phyloP scores from a whole-genome alignment of 2,329 filamentous ascomycete genomes.

The Colletotrichum cuscutae region DNA sequence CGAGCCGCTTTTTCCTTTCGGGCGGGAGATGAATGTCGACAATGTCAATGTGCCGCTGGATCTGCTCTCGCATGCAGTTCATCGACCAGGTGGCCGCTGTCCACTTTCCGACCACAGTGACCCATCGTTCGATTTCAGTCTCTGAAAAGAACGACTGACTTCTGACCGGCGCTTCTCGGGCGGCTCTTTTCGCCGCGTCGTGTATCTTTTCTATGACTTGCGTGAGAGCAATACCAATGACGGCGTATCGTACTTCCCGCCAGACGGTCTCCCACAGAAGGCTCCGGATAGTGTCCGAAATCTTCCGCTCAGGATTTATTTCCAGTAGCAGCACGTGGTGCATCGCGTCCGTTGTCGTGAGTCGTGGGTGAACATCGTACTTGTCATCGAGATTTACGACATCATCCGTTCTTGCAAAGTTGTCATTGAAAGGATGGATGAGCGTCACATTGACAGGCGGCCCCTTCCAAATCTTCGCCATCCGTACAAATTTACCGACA shows the following conservation, averaged over 20 bases:
- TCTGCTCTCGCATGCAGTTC: conserved; percentile 39
- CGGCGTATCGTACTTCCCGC: conserved; percentile 41
- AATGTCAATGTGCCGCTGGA: conserved; percentile 41
- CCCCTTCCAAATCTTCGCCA: conserved; percentile 39
- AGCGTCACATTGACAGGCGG: conserved; percentile 40
- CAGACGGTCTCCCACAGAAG: conserved; percentile 42
- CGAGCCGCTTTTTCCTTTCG: conserved; percentile 28
- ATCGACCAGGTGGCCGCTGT: conserved; percentile 36
- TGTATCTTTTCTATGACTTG: conserved; percentile 34
- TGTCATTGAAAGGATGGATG: conserved; percentile 41
- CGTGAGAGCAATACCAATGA: conserved; percentile 39
- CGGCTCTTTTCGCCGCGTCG: conserved; percentile 7
- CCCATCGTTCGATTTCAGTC: conserved; percentile 28
- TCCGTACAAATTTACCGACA: conserved; percentile 39
- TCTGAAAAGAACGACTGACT: not conserved
- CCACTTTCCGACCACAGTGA: conserved; percentile 35
- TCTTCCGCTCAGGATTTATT: conserved; percentile 33
- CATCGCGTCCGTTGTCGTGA: conserved; percentile 42
- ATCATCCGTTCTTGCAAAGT: conserved; percentile 36
- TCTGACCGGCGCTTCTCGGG: not conserved
- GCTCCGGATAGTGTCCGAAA: conserved; percentile 39
- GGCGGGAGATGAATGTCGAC: conserved; percentile 38
- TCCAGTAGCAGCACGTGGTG: conserved; percentile 42
- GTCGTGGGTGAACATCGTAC: conserved; percentile 42
- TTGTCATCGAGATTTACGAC: conserved; percentile 41